Conservation (phyloP, 768 basidiomycete species). For the Leccinum disarticulatum region DNA sequence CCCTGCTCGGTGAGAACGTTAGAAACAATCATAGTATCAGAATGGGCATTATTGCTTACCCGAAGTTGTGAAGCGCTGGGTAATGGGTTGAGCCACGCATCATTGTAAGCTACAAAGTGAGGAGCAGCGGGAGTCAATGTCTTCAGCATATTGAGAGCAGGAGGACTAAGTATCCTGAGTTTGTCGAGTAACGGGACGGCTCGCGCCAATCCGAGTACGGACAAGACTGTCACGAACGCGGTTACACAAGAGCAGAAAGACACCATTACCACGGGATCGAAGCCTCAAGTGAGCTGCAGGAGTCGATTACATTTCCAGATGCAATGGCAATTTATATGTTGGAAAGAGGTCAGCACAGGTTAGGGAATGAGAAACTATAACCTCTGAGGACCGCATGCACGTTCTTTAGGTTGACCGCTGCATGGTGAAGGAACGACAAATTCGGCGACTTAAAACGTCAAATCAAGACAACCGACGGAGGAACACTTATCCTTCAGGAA, state of each 20-base stretch:
- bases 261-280: slow-evolving; percentile 14
- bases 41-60: slow-evolving; percentile 27
- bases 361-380: background rate
- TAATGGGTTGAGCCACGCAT: slow-evolving; percentile 41
- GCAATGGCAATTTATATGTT: slow-evolving; percentile 16
- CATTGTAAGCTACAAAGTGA: slow-evolving; percentile 45
- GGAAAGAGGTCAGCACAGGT: background rate
- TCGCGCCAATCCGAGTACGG: slow-evolving; percentile 11
- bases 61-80: slow-evolving; percentile 45
- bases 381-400: background rate
- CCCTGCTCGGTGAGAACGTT: slow-evolving; percentile 23
- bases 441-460: background rate
- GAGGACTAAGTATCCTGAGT: slow-evolving; percentile 20
- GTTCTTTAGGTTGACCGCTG: background rate
- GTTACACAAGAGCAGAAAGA: slow-evolving; percentile 10
- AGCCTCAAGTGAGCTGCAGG: slow-evolving; percentile 1
- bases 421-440: background rate
- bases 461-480: background rate
- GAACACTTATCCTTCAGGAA: background rate
- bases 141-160: slow-evolving; percentile 25
- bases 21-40: background rate
- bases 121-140: slow-evolving; percentile 42
- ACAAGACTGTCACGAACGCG: slow-evolving; percentile 6
- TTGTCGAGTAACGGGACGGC: slow-evolving; percentile 23
- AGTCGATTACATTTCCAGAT: background rate